A percentile compares a stretch with the other conserved stretches of the same genome.
Evolutionary conservation across 2,329 filamentous ascomycete genomes (phyloP).

Genomic region (Colletotrichum abscissum): DNA sequence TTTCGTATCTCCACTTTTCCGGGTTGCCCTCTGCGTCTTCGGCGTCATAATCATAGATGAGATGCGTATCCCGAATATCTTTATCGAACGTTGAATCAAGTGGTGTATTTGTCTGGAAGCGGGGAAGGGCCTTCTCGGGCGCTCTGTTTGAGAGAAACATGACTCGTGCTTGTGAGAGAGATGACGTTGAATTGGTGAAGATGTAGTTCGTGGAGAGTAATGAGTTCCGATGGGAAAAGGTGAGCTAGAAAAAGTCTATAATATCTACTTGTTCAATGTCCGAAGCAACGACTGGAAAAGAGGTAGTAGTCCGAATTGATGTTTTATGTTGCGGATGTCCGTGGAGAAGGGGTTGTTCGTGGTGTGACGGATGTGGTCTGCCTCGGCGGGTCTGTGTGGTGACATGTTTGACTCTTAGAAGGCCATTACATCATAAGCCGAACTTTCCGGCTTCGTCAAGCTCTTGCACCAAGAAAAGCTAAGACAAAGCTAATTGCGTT

Average conservation of each 20-base stretch:
- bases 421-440: constrained; percentile 31
- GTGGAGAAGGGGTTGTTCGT: constrained; percentile 12
- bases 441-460: constrained; percentile 15
- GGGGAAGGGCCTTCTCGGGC: constrained; percentile 27
- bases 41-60: constrained; percentile 68
- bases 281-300: not conserved
- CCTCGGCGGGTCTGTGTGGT: constrained; percentile 33
- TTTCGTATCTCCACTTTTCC: constrained; percentile 71
- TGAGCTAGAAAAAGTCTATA: not conserved
- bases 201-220: not conserved
- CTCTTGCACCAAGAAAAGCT: not conserved
- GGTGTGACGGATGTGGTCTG: constrained; percentile 24
- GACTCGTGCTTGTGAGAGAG: constrained; percentile 15
- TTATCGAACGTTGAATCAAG: constrained; percentile 52
- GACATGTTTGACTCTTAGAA: constrained; percentile 6
- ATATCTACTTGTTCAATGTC: not conserved
- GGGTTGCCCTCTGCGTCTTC: constrained; percentile 58
- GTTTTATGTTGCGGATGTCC: constrained; percentile 27
- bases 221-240: not conserved
- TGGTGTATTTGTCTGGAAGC: constrained; percentile 35
- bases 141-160: constrained; percentile 34
- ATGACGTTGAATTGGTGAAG: not conserved
- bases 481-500: not conserved
- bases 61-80: constrained; percentile 64
- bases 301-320: not conserved